Conservation (phyloP, 2,329 filamentous ascomycete species). For the Arthrinium phaeospermum region DNA sequence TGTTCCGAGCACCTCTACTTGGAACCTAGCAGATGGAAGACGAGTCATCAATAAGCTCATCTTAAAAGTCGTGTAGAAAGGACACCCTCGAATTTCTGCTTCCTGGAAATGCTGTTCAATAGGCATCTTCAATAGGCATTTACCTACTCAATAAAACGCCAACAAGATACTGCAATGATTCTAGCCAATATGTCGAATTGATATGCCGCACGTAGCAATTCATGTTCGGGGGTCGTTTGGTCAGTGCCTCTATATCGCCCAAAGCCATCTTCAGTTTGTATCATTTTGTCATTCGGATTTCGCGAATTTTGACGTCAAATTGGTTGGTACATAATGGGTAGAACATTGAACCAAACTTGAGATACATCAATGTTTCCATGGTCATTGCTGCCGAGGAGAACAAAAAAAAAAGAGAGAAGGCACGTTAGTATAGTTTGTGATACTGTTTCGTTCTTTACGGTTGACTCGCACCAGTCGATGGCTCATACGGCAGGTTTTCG, state of each 20-base stretch:
- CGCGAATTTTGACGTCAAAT: conserved; percentile 1
- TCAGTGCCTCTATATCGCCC: not conserved
- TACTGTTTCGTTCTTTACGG: too few relatives aligned
- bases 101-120: not conserved
- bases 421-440: too few relatives aligned
- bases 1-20: not conserved
- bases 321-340: not conserved
- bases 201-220: too few relatives aligned
- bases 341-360: not conserved
- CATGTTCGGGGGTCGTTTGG: not conserved
- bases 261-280: not conserved
- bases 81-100: not conserved
- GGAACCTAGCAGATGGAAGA: not conserved
- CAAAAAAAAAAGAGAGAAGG: too few relatives aligned
- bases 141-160: not conserved
- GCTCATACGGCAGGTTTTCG: too few relatives aligned
- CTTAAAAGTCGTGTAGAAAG: not conserved
- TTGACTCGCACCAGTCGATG: too few relatives aligned
- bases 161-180: not conserved
- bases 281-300: not conserved
- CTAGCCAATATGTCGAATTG: not conserved
- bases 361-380: not conserved
- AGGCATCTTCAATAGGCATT: not conserved
- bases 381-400: not conserved
- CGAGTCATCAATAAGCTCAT: not conserved